Conservation (phyloP, 345 rosid genomes). For the Acer yangbiense region DNA sequence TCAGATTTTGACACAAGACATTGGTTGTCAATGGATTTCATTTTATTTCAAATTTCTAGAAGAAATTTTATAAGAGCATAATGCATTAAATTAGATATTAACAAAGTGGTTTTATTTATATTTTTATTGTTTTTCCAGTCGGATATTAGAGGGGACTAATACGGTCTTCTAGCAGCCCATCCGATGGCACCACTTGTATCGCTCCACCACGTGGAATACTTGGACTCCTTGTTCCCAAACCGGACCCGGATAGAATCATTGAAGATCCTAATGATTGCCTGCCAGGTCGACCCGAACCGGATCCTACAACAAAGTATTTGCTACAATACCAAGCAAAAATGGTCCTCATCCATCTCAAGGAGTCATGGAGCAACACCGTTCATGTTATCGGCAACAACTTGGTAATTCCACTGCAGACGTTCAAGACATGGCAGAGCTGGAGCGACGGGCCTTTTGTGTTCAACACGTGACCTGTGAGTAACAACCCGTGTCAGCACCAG, state of each 20-base stretch:
- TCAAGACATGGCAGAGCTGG: slow-evolving; percentile 71
- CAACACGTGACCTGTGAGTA: slow-evolving; percentile 48
- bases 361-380: slow-evolving; percentile 81
- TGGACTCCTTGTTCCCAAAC: slow-evolving; percentile 62
- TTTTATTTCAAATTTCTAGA: no score
- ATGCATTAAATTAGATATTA: no score
- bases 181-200: slow-evolving; percentile 73
- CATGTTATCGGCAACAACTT: slow-evolving; percentile 50
- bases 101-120: no score
- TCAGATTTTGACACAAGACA: slow-evolving; percentile 13
- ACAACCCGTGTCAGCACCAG: slow-evolving; percentile 53
- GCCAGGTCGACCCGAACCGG: slow-evolving; percentile 54
- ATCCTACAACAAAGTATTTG: slow-evolving; percentile 68
- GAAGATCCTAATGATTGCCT: slow-evolving; percentile 45
- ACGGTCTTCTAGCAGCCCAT: slow-evolving; percentile 21
- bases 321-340: slow-evolving; percentile 52
- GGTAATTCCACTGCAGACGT: slow-evolving; percentile 63
- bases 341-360: slow-evolving; percentile 56
- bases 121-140: no score
- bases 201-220: slow-evolving; percentile 66
- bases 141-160: no score
- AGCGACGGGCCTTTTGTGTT: slow-evolving; percentile 65
- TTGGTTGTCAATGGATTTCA: no score
- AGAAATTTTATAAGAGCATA: no score
- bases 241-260: slow-evolving; percentile 49